Base-by-base conservation (phyloP, 2,329 filamentous ascomycete species). In the Microdochium paspali region DNA sequence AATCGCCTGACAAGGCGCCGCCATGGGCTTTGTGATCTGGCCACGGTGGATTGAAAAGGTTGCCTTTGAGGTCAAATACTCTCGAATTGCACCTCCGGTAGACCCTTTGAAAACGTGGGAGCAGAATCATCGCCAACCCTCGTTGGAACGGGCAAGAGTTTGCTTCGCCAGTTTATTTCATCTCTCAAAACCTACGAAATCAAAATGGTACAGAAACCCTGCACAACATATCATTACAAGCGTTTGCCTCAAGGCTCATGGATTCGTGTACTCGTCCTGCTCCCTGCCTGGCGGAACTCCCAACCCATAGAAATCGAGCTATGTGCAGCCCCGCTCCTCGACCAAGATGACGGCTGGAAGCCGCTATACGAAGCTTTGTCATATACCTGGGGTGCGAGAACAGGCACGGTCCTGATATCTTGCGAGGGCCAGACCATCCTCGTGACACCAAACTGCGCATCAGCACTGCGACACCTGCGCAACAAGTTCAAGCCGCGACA, bases 351-450 rank as follows among this genome's bases (percentile, higher is more conserved):
- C n/a, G n/a, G n/a, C n/a, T n/a, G n/a, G n/a, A n/a, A n/a, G n/a
- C 35, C 18, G 10, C n/a, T 20, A 21, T 54, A 54, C 32, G 50
- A 54, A 23, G 50, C 48, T 5, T 24, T 54, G 18, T 54, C 52
- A 12, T 54, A 54, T 39, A 48, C 47, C 2, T 52, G 50, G 52
- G 49, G 49, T 4, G 48, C 30, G 1, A 26, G 35, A 5, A 20
- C 32, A 5, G 47, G 49, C 21, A 28, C 12, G n/a, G 13, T 26
- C 4, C 39, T 49, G 6, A 50, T 54, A 10, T 20, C 13, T 3
- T 54, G 50, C 44, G 20, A 47, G 10, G 46, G 32, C n/a, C 24
- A 18, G 30, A 24, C 31, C 10, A 31, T 51, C n/a, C 40, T 47
- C 5, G 49, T 53, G 18, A 51, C 49, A 1, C 42, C 31, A 3